Conservation (phyloP, 108 stramenopile genomes). For the Nannochloropsis gaditana region DNA sequence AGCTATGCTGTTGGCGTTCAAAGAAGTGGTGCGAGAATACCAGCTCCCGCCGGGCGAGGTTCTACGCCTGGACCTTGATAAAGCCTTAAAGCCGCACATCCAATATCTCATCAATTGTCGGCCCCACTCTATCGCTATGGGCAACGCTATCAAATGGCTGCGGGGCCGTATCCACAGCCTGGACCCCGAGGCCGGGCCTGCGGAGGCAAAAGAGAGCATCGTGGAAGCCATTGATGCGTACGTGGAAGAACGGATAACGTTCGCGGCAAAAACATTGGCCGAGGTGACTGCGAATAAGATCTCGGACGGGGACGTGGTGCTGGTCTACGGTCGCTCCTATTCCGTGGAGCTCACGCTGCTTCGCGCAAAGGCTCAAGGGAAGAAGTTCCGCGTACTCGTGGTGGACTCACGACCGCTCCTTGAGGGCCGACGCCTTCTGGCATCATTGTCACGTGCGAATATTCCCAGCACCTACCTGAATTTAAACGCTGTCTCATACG, state of each 20-base stretch:
- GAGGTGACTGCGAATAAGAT: conserved; percentile 70
- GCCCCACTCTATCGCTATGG: conserved; percentile 89
- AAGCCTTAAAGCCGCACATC: conserved; percentile 74
- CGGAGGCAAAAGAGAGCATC: conserved; percentile 65
- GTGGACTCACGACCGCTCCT: conserved; percentile 76
- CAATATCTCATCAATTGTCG: conserved; percentile 63
- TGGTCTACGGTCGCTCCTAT: conserved; percentile 75
- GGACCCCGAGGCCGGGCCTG: conserved; percentile 46
- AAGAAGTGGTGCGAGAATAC: conserved; percentile 51
- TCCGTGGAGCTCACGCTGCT: conserved; percentile 61
- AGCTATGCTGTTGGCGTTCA: conserved; percentile 80
- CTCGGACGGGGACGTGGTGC: conserved; percentile 77
- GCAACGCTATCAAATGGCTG: conserved; percentile 75
- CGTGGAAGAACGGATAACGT: conserved; percentile 71
- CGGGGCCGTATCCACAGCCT: not conserved
- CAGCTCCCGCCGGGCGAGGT: conserved; percentile 42
- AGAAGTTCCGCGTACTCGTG: conserved; percentile 74
- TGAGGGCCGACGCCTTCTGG: conserved; percentile 72
- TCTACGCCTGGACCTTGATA: conserved; percentile 68
- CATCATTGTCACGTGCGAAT: conserved; percentile 61
- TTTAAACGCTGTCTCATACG: conserved; percentile 79
- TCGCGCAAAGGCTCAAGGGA: conserved; percentile 51
- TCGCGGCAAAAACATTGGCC: conserved; percentile 80
- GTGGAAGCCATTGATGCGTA: conserved; percentile 75
- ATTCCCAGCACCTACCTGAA: conserved; percentile 77